phyloP scores from a whole-genome alignment of 2,329 filamentous ascomycete genomes.

The Fusarium sp. region DNA sequence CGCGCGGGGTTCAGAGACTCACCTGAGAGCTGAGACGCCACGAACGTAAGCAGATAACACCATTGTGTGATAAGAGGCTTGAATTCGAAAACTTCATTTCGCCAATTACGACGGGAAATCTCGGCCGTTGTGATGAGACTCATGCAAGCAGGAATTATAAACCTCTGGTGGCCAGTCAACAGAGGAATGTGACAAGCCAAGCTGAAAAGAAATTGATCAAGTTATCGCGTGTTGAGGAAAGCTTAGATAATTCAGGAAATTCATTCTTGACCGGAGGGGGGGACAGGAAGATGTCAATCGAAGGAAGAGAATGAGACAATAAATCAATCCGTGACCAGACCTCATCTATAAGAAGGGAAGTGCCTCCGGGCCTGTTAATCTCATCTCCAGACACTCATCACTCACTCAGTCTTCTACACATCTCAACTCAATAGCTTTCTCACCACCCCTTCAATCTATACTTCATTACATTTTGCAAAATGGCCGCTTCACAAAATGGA shows the following conservation, averaged over 20 bases:
- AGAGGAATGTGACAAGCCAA: not conserved
- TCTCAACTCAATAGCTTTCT: not conserved
- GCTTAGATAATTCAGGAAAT: not conserved
- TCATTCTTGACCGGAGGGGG: not conserved
- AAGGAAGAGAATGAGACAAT: not conserved
- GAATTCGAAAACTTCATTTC: not conserved
- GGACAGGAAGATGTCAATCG: rapidly evolving
- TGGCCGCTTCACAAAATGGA: not conserved
- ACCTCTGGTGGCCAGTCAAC: not conserved
- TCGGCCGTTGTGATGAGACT: not conserved
- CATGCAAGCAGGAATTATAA: not conserved
- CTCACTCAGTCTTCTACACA: not conserved
- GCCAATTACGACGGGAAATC: not conserved
- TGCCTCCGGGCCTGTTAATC: not conserved
- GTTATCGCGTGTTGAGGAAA: not conserved
- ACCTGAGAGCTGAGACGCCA: not conserved
- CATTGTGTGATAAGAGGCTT: conserved; percentile 2
- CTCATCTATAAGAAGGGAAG: not conserved
- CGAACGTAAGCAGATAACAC: not conserved
- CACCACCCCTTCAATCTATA: too few relatives aligned
- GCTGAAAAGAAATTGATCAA: not conserved
- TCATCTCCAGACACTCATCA: not conserved
- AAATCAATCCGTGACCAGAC: not conserved
- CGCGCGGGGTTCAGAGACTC: not conserved
- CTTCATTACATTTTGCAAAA: not conserved